Conservation (phyloP, 2,329 filamentous ascomycete species). For the Fusarium equiseti region DNA sequence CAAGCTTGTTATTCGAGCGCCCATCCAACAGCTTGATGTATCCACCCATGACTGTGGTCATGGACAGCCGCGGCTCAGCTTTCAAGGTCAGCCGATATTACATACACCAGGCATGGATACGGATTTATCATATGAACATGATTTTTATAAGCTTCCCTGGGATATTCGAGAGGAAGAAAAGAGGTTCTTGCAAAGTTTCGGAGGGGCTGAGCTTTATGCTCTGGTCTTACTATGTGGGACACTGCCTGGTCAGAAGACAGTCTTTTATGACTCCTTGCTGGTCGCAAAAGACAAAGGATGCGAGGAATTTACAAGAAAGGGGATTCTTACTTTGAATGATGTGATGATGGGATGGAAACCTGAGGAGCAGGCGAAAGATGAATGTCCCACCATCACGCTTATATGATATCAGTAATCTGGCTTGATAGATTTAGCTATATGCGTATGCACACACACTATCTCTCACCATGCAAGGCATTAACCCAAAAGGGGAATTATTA, state of each 20-base stretch:
- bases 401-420: too few species aligned
- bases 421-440: too few species aligned
- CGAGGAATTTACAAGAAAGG: slow-evolving; percentile 1
- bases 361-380: neutral
- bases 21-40: neutral
- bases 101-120: too few species aligned
- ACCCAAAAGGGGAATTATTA: too few species aligned
- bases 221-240: neutral
- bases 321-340: neutral
- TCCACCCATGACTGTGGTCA: neutral
- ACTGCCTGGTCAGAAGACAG: neutral
- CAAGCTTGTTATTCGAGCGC: neutral
- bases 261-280: neutral
- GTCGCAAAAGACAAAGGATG: neutral
- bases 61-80: neutral
- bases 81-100: too few species aligned
- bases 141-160: neutral
- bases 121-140: neutral
- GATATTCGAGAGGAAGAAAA: slow-evolving; percentile 3
- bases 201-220: slow-evolving; percentile 1
- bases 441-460: too few species aligned
- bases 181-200: neutral
- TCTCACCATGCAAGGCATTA: too few species aligned
- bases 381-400: neutral
- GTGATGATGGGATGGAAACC: neutral